These are phyloP conservation scores for Hypoxylon trugodes DNA, from an alignment of 495 filamentous ascomycete species.

Conservation along the genomic window DNA sequence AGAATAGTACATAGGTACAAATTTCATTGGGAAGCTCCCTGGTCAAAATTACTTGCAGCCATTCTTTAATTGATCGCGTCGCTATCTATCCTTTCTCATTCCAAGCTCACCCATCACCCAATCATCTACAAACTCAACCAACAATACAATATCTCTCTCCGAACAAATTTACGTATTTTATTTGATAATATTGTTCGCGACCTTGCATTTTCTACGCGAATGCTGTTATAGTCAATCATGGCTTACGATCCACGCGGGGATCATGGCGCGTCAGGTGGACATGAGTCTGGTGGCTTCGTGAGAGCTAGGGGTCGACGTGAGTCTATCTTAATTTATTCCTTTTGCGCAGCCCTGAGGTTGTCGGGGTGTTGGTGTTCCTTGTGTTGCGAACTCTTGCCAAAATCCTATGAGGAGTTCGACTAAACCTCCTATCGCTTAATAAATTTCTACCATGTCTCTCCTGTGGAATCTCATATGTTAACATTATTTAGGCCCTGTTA, in stretches of 20 bases:
- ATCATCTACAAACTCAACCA: constrained; percentile 13
- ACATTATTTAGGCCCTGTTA: constrained; percentile 73
- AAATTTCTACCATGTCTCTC: neutral
- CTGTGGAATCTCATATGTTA: neutral
- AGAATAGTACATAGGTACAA: neutral
- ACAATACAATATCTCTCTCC: neutral
- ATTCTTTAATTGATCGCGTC: constrained; percentile 9
- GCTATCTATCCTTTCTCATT: constrained; percentile 6
- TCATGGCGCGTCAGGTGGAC: constrained; percentile 45
- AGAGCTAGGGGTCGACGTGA: constrained; percentile 56
- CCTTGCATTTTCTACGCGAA: constrained; percentile 2
- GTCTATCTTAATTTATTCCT: constrained; percentile 34
- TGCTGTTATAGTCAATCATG: constrained; percentile 42
- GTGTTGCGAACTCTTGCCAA: neutral
- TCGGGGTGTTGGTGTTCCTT: neutral
- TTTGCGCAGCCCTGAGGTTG: neutral
- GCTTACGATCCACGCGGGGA: constrained; percentile 55
- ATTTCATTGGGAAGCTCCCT: too few species aligned
- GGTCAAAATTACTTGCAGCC: constrained; percentile 25
- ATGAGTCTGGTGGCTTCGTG: constrained; percentile 48
- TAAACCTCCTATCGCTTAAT: neutral
- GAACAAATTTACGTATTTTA: neutral
- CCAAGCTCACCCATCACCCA: constrained; percentile 14
- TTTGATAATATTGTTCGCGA: neutral
- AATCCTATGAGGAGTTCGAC: neutral